phyloP scores from a whole-genome alignment of 2,329 filamentous ascomycete genomes.

The Aspergillus spinulosporus region DNA sequence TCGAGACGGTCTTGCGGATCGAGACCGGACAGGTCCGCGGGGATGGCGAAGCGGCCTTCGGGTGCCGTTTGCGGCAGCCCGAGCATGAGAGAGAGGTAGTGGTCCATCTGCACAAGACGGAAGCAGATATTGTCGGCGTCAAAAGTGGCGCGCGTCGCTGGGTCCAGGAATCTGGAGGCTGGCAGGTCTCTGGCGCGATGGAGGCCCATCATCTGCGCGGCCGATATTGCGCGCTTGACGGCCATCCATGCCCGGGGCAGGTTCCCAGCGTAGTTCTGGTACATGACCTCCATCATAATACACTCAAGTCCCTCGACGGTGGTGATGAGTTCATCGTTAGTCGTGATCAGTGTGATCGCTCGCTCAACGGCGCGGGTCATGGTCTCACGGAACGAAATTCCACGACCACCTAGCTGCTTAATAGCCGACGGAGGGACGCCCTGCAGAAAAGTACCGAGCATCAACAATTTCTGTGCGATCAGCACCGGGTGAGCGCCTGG shows the following conservation, averaged over 20 bases:
- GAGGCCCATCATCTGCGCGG: constrained; percentile 47
- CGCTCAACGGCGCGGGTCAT: constrained; percentile 24
- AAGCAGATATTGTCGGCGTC: constrained; percentile 38
- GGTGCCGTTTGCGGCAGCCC: constrained; percentile 39
- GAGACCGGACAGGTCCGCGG: not conserved
- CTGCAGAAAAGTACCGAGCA: constrained; percentile 51
- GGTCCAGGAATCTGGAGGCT: constrained; percentile 25
- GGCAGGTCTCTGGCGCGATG: constrained; percentile 24
- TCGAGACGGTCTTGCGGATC: constrained; percentile 47
- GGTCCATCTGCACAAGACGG: constrained; percentile 41
- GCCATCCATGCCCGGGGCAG: constrained; percentile 46
- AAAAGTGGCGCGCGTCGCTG: constrained; percentile 25
- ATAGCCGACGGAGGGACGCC: constrained; percentile 35
- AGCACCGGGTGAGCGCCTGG: constrained; percentile 50
- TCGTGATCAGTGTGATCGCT: constrained; percentile 38
- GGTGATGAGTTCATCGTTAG: constrained; percentile 40
- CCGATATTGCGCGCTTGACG: constrained; percentile 37
- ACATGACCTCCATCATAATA: constrained; percentile 46
- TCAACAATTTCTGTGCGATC: constrained; percentile 51
- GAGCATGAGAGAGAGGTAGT: constrained; percentile 45
- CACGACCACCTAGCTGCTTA: not conserved
- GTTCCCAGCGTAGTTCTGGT: constrained; percentile 43
- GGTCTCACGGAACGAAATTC: not conserved
- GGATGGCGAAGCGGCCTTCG: constrained; percentile 12
- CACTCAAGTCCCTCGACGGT: constrained; percentile 47